phyloP scores from a whole-genome alignment of 2,329 filamentous ascomycete species.

The Ceratocystis variospora region DNA sequence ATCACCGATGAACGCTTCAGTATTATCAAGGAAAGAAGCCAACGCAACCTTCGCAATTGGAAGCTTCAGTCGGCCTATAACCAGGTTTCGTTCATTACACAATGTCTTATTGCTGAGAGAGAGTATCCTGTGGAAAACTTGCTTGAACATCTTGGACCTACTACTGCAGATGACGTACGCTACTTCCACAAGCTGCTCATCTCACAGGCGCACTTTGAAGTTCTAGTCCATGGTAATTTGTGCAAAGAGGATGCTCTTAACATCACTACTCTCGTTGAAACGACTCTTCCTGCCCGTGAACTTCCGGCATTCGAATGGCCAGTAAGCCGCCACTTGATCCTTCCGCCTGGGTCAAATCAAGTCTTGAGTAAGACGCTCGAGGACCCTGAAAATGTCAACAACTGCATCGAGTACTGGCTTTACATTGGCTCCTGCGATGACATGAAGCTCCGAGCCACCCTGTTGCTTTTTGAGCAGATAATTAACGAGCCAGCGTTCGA shows the following conservation, averaged over 20 bases:
- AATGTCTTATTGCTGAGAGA: conserved; percentile 64
- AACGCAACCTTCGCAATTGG: conserved; percentile 68
- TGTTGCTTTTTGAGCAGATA: conserved; percentile 75
- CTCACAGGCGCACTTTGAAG: conserved; percentile 72
- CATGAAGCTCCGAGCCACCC: conserved; percentile 56
- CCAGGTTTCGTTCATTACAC: conserved; percentile 70
- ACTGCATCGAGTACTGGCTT: conserved; percentile 68
- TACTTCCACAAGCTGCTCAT: conserved; percentile 69
- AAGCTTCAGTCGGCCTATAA: conserved; percentile 79
- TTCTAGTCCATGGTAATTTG: conserved; percentile 80
- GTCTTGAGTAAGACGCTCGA: conserved; percentile 68
- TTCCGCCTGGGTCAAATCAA: conserved; percentile 69
- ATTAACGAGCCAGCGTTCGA: conserved; percentile 89
- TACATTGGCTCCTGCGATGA: conserved; percentile 57
- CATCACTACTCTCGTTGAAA: conserved; percentile 70
- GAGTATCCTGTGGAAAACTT: conserved; percentile 70
- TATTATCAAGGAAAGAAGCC: conserved; percentile 75
- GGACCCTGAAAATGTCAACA: conserved; percentile 80
- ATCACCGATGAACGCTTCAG: conserved; percentile 78
- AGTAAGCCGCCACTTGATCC: conserved; percentile 58
- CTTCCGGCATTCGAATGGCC: conserved; percentile 70
- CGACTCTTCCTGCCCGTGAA: conserved; percentile 56
- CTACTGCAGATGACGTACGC: conserved; percentile 61
- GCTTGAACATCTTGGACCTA: conserved; percentile 57
- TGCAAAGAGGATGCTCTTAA: conserved; percentile 86